These are phyloP conservation scores for Zygosaccharomyces pseudobailii DNA, from an alignment of 1,139 yeast genomes.

Conservation along the genomic window DNA sequence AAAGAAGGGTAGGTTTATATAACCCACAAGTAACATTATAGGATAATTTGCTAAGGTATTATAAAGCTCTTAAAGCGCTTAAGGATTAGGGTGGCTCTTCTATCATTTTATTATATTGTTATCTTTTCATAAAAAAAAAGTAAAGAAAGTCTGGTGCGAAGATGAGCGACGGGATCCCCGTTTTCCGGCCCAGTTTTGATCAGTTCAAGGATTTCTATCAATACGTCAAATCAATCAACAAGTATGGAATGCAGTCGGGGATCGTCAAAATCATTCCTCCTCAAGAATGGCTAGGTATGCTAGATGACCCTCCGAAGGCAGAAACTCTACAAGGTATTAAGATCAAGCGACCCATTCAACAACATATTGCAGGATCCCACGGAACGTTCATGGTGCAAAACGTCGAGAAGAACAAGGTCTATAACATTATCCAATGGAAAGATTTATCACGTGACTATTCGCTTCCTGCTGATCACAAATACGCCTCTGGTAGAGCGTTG, in stretches of 20 bases:
- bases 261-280: slow-evolving; percentile 82
- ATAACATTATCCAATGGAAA: slow-evolving; percentile 69
- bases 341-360: slow-evolving; percentile 71
- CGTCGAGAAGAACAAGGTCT: slow-evolving; percentile 62
- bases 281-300: slow-evolving; percentile 50
- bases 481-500: slow-evolving; percentile 5
- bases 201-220: slow-evolving; percentile 64
- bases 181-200: slow-evolving; percentile 53
- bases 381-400: slow-evolving; percentile 71
- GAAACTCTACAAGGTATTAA: slow-evolving; percentile 31
- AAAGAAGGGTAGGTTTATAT: neutral
- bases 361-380: slow-evolving; percentile 60
- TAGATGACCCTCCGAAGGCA: slow-evolving; percentile 19
- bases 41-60: neutral
- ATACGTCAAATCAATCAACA: slow-evolving; percentile 60
- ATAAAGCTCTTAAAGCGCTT: neutral
- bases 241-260: slow-evolving; percentile 74
- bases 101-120: neutral
- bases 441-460: slow-evolving; percentile 51
- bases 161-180: slow-evolving; percentile 52
- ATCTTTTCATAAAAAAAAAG: slow-evolving; percentile 3
- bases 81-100: neutral
- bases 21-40: neutral
- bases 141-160: slow-evolving; percentile 36
- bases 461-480: slow-evolving; percentile 36